Evolutionary conservation across 352 stramenopile species (phyloP).

Genomic region (Pythium myriotylum): DNA sequence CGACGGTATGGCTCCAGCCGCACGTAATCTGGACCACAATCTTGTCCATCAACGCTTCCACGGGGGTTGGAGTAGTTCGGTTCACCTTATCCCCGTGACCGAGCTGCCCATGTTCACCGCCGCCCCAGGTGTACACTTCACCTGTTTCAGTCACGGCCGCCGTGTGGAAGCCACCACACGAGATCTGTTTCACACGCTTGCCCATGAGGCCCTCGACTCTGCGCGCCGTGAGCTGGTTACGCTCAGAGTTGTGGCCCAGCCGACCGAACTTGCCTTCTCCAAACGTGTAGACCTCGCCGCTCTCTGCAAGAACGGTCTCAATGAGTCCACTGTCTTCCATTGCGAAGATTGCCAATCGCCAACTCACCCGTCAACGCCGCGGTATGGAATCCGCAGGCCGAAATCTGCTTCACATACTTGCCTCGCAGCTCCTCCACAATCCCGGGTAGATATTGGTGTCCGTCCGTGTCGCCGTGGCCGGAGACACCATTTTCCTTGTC

Average conservation of each 20-base stretch:
- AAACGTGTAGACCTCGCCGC: constrained; percentile 94
- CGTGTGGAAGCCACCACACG: constrained; percentile 88
- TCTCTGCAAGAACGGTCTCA: constrained; percentile 46
- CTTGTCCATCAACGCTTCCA: constrained; percentile 88
- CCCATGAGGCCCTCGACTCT: constrained; percentile 70
- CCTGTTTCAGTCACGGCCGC: constrained; percentile 84
- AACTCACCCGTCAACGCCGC: constrained; percentile 63
- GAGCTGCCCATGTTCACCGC: constrained; percentile 94
- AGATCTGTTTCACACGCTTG: constrained; percentile 86
- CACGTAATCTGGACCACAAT: constrained; percentile 95
- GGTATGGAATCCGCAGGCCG: constrained; percentile 87
- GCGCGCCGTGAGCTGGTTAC: constrained; percentile 75
- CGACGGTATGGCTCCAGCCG: constrained; percentile 96
- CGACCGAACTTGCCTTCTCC: constrained; percentile 91
- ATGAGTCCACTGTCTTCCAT: no score
- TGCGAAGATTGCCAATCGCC: no score
- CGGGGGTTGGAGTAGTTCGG: constrained; percentile 91
- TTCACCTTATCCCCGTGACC: constrained; percentile 97
- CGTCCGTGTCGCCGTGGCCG: constrained; percentile 93
- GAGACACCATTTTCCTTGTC: constrained; percentile 97
- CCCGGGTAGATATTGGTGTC: constrained; percentile 94
- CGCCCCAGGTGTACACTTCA: constrained; percentile 89
- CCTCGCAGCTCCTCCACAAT: constrained; percentile 87
- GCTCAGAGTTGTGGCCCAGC: constrained; percentile 83
- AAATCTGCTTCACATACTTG: constrained; percentile 90